Base-by-base conservation (phyloP, 805 yeast species). In the Groenewaldozyma salmanticensis region DNA sequence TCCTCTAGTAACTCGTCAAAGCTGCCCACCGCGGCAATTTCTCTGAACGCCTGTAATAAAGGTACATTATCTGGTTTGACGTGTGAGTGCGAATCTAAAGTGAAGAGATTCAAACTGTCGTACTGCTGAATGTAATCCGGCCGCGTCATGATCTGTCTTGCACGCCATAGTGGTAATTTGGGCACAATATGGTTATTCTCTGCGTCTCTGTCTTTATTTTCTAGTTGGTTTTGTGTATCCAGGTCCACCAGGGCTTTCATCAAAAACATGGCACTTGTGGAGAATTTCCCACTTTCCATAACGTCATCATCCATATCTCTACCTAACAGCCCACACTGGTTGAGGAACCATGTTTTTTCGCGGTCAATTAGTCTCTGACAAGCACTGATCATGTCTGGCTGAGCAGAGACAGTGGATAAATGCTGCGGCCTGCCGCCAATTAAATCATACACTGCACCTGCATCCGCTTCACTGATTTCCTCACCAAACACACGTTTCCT, bases 371-470 rank as follows among this genome's bases (percentile, higher is more conserved):
- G 67, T 44, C 68, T 70, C 51, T 81, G 81, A 47, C 84, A 76
- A 0, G 86, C 86, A 27, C 60, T 59, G 24, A 79, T 52, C 42
- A 58, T 50, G 41, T 61, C 59, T 1, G 37, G 38, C 24, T 56
- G 56, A 3, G 47, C 36, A 7, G 59, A 55, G 1, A 81, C 90
- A 36, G 79, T 79, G 2, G 81, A 73, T 3, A 84, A 60, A 58
- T 84, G 90, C 58, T 84, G 94, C 0, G 94, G 87, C 37, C 94
- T 67, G 1, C 94, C 94, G 2, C 94, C 94, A 35, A 83, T 74
- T 29, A 82, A 61, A 44, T 78, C 76, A 55, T 79, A 83, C 2
- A 83, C 69, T 32, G 71, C 60, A 39, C 73, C 62, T 20, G 82
- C 77, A 1, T 52, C 39, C 0, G 56, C 61, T 2, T 66, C 70